Evolutionary conservation across 2,329 filamentous ascomycete species (phyloP).

Genomic region (Atkinsonella texensis): DNA sequence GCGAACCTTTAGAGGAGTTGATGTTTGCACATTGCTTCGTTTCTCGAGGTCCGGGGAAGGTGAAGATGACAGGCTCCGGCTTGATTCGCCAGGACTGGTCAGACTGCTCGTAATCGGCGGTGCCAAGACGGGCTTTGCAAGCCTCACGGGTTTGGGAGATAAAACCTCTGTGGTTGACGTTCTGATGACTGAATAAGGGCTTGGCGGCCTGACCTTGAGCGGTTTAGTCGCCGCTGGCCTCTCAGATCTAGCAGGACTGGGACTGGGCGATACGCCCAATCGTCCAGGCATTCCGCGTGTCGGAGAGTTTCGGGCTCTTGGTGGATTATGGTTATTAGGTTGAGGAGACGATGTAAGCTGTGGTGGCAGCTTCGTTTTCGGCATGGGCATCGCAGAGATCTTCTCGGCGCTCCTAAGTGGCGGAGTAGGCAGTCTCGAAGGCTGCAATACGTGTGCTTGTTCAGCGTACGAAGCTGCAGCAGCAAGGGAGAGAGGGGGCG

Average conservation of each 20-base stretch:
- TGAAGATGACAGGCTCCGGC: constrained; percentile 9
- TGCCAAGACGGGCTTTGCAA: constrained; percentile 18
- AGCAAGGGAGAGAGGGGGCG: not conserved
- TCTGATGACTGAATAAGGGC: constrained; percentile 10
- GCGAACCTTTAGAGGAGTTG: constrained; percentile 25
- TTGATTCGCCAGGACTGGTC: constrained; percentile 4
- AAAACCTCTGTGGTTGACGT: constrained; percentile 15
- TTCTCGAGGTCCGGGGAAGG: constrained; percentile 20
- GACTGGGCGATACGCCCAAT: not conserved
- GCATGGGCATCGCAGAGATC: constrained; percentile 6
- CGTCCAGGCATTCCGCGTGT: not conserved
- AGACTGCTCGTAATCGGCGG: constrained; percentile 7
- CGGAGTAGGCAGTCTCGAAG: constrained; percentile 1
- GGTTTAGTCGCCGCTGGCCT: constrained; percentile 9
- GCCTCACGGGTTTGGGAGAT: constrained; percentile 22
- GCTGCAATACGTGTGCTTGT: not conserved
- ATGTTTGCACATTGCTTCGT: constrained; percentile 17
- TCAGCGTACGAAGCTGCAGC: not conserved
- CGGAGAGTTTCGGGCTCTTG: not conserved
- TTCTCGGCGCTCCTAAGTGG: constrained; percentile 1
- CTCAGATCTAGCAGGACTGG: not conserved
- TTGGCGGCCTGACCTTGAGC: constrained; percentile 9
- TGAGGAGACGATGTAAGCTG: constrained; percentile 3
- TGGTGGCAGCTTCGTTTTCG: constrained; percentile 12
- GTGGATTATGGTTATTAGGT: not conserved